phyloP scores from a whole-genome alignment of 495 filamentous ascomycete species.

The Cryomyces antarcticus region DNA sequence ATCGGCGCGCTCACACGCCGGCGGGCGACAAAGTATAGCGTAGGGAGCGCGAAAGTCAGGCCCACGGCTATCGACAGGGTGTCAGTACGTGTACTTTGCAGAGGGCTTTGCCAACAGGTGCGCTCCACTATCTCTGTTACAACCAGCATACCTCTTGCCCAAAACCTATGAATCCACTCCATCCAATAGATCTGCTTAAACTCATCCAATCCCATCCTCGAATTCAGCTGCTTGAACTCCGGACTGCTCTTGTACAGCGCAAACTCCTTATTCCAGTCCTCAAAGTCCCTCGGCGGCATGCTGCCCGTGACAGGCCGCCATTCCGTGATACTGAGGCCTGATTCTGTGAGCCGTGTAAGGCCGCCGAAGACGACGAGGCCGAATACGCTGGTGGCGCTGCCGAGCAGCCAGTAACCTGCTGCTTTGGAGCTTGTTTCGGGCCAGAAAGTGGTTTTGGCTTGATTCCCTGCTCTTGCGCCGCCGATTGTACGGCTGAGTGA shows the following conservation, averaged over 20 bases:
- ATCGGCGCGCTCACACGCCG: conserved; percentile 61
- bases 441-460: conserved; percentile 27
- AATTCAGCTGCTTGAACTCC: conserved; percentile 77
- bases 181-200: conserved; percentile 99
- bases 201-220: conserved; percentile 73
- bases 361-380: conserved; percentile 93
- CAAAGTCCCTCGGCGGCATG: conserved; percentile 55
- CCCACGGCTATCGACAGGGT: conserved; percentile 37
- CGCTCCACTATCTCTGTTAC: too few relatives aligned
- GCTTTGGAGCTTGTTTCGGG: conserved; percentile 49
- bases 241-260: conserved; percentile 75
- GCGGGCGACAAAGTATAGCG: conserved; percentile 69
- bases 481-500: conserved; percentile 9
- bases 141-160: conserved; percentile 39
- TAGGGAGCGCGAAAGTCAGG: conserved; percentile 69
- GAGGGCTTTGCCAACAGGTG: too few relatives aligned
- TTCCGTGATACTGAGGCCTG: conserved; percentile 95
- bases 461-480: not conserved
- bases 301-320: conserved; percentile 93
- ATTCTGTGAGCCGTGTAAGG: conserved; percentile 83
- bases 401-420: conserved; percentile 84
- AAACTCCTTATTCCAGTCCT: conserved; percentile 82
- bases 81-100: too few relatives aligned
- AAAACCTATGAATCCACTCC: conserved; percentile 94
- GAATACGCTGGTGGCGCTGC: conserved; percentile 79